A percentile compares a stretch with the other conserved stretches of the same genome.
Conservation (phyloP, 805 yeast genomes). For the Saturnispora ahearnii region DNA sequence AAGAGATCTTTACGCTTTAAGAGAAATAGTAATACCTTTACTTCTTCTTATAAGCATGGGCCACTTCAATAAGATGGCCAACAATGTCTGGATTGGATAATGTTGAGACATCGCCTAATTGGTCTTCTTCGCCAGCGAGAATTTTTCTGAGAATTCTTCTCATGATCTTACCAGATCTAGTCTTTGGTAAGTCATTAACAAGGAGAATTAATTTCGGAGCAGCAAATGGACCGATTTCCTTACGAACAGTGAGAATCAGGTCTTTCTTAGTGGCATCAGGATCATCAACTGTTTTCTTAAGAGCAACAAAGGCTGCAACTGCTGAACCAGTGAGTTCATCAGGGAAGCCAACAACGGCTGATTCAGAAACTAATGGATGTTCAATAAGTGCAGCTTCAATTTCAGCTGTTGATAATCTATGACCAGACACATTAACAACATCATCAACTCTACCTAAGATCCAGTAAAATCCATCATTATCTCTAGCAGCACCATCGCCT, state of each 20-base stretch:
- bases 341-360: slow-evolving; percentile 76
- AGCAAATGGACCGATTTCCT: slow-evolving; percentile 79
- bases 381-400: slow-evolving; percentile 77
- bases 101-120: slow-evolving; percentile 71
- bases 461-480: slow-evolving; percentile 78
- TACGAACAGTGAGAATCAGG: slow-evolving; percentile 60
- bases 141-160: slow-evolving; percentile 76
- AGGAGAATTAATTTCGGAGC: slow-evolving; percentile 69
- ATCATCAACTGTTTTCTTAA: slow-evolving; percentile 46
- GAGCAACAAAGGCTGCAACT: slow-evolving; percentile 71
- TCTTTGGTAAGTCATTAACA: slow-evolving; percentile 74
- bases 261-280: slow-evolving; percentile 49
- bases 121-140: slow-evolving; percentile 68
- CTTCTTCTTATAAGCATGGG: slow-evolving; percentile 14
- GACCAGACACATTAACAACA: slow-evolving; percentile 82
- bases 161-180: slow-evolving; percentile 83
- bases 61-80: slow-evolving; percentile 51
- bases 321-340: slow-evolving; percentile 86
- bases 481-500: slow-evolving; percentile 87
- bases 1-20: not conserved
- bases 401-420: slow-evolving; percentile 81
- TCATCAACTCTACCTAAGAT: slow-evolving; percentile 82
- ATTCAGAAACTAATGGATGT: slow-evolving; percentile 60
- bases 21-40: not conserved
- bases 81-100: slow-evolving; percentile 71